Evolutionary conservation across 2,329 filamentous ascomycete species (phyloP).

Genomic region (Pseudocercospora musae): DNA sequence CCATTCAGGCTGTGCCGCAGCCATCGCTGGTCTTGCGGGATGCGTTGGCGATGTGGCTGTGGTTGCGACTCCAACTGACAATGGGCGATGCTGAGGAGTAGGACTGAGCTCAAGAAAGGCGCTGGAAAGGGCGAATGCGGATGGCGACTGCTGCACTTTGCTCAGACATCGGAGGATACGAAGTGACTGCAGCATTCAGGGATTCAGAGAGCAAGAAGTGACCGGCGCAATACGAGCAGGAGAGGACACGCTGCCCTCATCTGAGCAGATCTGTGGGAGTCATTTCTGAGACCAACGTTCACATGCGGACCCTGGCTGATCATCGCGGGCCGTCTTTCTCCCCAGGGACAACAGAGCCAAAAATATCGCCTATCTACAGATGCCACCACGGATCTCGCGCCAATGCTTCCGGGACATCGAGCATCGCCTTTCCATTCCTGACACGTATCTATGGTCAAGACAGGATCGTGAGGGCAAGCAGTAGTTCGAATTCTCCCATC

Average conservation of each 20-base stretch:
- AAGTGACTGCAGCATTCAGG: neutral
- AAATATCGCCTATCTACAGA: no score
- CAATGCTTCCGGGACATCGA: neutral
- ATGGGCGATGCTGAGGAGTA: neutral
- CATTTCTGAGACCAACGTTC: neutral
- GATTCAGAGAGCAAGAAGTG: neutral
- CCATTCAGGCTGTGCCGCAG: conserved; percentile 32
- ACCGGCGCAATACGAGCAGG: neutral
- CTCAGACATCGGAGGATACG: neutral
- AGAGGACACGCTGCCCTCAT: neutral
- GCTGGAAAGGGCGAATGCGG: neutral
- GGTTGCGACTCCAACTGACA: neutral
- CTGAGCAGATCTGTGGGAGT: neutral
- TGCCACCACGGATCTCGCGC: neutral
- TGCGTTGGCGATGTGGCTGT: neutral
- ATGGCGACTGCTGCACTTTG: conserved; percentile 5
- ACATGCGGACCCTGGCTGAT: conserved; percentile 4
- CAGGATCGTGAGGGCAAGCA: neutral
- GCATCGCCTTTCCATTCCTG: neutral
- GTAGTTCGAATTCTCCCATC: neutral
- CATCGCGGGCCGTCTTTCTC: neutral
- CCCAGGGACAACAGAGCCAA: neutral
- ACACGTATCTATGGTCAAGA: no score
- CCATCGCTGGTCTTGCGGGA: conserved; percentile 11
- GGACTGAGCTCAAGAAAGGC: neutral